Base-by-base conservation (phyloP, 495 filamentous ascomycete species). In the Tuber indicum region DNA sequence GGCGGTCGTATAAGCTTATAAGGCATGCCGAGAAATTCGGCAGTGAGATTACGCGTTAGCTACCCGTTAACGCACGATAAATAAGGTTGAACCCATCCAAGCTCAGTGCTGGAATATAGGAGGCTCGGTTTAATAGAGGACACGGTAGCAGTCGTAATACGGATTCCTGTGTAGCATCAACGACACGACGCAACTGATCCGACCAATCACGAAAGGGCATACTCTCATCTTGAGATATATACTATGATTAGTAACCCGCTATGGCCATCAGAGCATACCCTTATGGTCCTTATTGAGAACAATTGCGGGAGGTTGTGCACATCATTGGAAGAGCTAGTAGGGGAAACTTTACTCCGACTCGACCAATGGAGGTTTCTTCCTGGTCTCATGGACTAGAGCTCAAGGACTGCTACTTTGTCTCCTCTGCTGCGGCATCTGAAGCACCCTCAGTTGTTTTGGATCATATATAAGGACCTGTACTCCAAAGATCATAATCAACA, bases 41-140 rank as follows among this genome's bases (percentile, higher is more conserved):
- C 52, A 32, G 52, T n/a, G n/a, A 62, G 52, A 62, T 62, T 62
- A 62, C 52, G n/a, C 52, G 52, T 62, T 62, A 32, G 52, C 52
- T 62, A 62, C 52, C 52, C 52, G 52, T 32, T 3, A 5, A 32
- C n/a, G 9, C n/a, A 32, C n/a, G 52, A 32, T 32, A 62, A 32
- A 32, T 62, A 32, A 62, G 52, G 52, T 62, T 62, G 52, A 62
- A 16, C 12, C n/a, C 4, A 62, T 62, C n/a, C n/a, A 12, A 58
- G n/a, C n/a, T 32, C n/a, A 16, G 14, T 32, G 52, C n/a, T 62
- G 26, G 3, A n/a, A 62, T 62, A 62, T 62, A 62, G 16, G 52
- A 62, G 52, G 52, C 52, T 62, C n/a, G 26, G 26, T 26, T 6
- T 62, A 62, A 32, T 62, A 62, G 52, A n/a, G 52, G 2, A 12